These are phyloP conservation scores for Malus sieversii DNA, from an alignment of 306 rosid genomes.

Conservation along the genomic window DNA sequence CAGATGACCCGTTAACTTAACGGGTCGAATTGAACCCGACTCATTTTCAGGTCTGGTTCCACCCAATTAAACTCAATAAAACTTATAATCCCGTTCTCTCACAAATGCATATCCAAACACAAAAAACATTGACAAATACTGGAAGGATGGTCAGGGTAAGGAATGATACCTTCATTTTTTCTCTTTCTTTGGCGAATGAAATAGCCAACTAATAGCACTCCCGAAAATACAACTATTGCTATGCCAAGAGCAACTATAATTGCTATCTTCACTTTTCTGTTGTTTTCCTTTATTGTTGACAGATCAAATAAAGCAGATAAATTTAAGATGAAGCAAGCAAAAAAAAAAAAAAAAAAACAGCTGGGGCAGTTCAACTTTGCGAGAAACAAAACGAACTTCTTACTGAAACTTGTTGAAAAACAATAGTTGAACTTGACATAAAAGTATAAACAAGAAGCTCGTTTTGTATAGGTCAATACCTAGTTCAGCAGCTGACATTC, in stretches of 20 bases:
- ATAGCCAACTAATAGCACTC: background rate
- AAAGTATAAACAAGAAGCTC: background rate
- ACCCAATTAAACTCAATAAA: background rate
- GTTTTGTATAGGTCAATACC: constrained; percentile 4
- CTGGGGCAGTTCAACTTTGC: background rate
- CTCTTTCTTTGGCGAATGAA: constrained; percentile 7
- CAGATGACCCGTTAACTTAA: too few species aligned
- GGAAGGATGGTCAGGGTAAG: background rate
- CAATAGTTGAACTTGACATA: background rate
- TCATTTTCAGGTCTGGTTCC: background rate
- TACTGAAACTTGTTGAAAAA: too few species aligned
- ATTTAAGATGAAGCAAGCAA: background rate
- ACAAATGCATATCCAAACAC: too few species aligned
- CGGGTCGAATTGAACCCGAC: too few species aligned
- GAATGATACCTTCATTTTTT: constrained; percentile 4
- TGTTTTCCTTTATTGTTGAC: background rate
- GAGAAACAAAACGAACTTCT: background rate
- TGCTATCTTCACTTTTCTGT: background rate
- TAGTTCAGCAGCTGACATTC: constrained; percentile 21
- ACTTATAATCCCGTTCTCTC: too few species aligned
- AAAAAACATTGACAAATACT: too few species aligned
- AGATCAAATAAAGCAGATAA: background rate
- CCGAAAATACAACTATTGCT: background rate
- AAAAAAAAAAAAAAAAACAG: background rate
- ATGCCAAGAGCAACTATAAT: background rate